These are phyloP conservation scores for Scedosporium apiospermum DNA, from an alignment of 2,329 filamentous ascomycete genomes.

Conservation along the genomic window DNA sequence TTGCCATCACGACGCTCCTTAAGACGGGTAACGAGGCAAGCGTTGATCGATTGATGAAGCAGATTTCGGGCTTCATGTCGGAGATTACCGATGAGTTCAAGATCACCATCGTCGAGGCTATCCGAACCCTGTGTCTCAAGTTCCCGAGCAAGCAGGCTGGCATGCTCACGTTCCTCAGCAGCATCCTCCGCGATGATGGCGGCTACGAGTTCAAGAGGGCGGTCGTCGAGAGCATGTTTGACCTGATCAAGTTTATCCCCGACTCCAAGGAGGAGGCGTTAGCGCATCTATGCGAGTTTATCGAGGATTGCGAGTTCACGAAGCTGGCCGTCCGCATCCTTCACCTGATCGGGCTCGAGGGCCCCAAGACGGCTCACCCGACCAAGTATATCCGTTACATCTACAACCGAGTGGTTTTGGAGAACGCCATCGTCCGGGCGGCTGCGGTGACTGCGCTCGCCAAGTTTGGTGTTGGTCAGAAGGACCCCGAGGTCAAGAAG, in stretches of 20 bases:
- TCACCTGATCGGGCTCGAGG: constrained; percentile 87
- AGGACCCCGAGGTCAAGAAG: constrained; percentile 92
- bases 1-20: constrained; percentile 93
- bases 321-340: constrained; percentile 93
- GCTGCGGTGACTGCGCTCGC: constrained; percentile 91
- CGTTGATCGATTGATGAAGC: constrained; percentile 96
- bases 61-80: constrained; percentile 96
- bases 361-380: constrained; percentile 87
- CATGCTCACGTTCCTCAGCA: constrained; percentile 94
- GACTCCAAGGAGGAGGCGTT: constrained; percentile 75
- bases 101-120: constrained; percentile 98
- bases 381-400: constrained; percentile 99
- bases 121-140: constrained; percentile 91
- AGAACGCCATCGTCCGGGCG: constrained; percentile 92
- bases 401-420: constrained; percentile 94
- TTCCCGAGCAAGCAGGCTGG: constrained; percentile 97
- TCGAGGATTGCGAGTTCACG: constrained; percentile 98
- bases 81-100: constrained; percentile 99
- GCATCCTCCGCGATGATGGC: constrained; percentile 92
- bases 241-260: constrained; percentile 96
- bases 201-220: constrained; percentile 97
- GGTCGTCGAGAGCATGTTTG: constrained; percentile 98
- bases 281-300: constrained; percentile 95
- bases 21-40: constrained; percentile 98
- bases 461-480: constrained; percentile 95